Conservation (phyloP, 306 rosid species). For the Trifolium subterraneum region DNA sequence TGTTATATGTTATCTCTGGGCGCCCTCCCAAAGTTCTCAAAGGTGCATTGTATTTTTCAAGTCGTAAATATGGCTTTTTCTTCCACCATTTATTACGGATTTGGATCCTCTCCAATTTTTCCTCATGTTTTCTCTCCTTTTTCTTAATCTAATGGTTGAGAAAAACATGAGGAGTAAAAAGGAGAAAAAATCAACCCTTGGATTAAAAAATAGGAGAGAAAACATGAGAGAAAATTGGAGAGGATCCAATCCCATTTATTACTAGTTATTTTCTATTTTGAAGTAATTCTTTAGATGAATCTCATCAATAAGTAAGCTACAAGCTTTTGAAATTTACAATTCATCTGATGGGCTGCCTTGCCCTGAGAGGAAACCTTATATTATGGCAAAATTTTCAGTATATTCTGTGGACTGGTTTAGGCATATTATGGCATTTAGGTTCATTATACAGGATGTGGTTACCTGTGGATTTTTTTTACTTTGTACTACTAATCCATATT, state of each 20-base stretch:
- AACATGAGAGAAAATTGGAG: no score
- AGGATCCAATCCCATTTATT: no score
- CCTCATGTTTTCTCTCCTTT: no score
- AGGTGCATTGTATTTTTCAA: constrained; percentile 52
- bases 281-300: constrained; percentile 30
- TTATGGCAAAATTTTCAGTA: not conserved
- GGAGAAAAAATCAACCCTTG: no score
- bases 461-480: constrained; percentile 18
- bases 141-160: no score
- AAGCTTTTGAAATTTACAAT: constrained; percentile 25
- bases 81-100: constrained; percentile 20
- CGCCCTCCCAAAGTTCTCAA: constrained; percentile 98
- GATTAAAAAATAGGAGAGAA: no score
- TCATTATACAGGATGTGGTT: constrained; percentile 3
- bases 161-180: no score
- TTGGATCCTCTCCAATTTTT: no score
- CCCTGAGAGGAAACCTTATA: constrained; percentile 33
- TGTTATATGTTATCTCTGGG: constrained; percentile 94
- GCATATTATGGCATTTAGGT: constrained; percentile 31
- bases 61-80: constrained; percentile 7
- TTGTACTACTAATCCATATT: not conserved
- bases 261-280: constrained; percentile 20
- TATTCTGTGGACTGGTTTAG: constrained; percentile 16
- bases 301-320: constrained; percentile 30
- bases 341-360: constrained; percentile 25